Evolutionary conservation across 257 asterid genomes (phyloP).

Genomic region (Nemophila menziesii): DNA sequence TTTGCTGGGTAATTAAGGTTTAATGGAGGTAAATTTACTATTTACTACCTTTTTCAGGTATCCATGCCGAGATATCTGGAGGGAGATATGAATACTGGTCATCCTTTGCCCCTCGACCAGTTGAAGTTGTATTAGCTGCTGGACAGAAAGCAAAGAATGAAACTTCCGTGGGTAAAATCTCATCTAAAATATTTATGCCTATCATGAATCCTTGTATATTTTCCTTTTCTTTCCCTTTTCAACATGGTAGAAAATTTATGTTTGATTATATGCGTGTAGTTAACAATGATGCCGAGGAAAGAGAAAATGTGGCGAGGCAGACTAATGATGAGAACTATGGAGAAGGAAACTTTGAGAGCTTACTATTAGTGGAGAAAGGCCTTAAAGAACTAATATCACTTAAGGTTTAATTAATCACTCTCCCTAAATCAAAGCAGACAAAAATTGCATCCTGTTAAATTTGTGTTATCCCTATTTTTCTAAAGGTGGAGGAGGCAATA

Average conservation of each 20-base stretch:
- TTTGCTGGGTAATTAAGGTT: not conserved
- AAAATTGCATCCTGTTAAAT: conserved; percentile 1
- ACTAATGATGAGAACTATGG: conserved; percentile 26
- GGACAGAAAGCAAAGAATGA: conserved; percentile 62
- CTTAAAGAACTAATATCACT: conserved; percentile 64
- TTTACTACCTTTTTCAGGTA: conserved; percentile 36
- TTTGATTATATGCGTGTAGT: conserved; percentile 28
- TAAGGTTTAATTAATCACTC: conserved; percentile 37
- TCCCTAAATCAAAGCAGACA: not conserved
- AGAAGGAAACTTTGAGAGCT: conserved; percentile 66
- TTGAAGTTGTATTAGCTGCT: conserved; percentile 62
- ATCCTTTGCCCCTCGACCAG: conserved; percentile 49
- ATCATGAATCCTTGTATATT: conserved; percentile 3
- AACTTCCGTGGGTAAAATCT: conserved; percentile 28
- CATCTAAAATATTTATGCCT: not conserved
- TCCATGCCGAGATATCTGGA: conserved; percentile 65
- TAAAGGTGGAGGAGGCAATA: conserved; percentile 80
- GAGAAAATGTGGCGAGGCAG: conserved; percentile 33
- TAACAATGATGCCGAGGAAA: conserved; percentile 46
- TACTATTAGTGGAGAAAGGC: conserved; percentile 87
- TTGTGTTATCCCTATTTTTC: conserved; percentile 7
- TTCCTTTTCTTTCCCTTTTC: conserved; percentile 3
- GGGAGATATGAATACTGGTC: conserved; percentile 80
- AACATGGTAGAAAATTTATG: not conserved
- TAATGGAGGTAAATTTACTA: not conserved